Evolutionary conservation across 306 rosid genomes (phyloP).

Genomic region (Purshia tridentata): DNA sequence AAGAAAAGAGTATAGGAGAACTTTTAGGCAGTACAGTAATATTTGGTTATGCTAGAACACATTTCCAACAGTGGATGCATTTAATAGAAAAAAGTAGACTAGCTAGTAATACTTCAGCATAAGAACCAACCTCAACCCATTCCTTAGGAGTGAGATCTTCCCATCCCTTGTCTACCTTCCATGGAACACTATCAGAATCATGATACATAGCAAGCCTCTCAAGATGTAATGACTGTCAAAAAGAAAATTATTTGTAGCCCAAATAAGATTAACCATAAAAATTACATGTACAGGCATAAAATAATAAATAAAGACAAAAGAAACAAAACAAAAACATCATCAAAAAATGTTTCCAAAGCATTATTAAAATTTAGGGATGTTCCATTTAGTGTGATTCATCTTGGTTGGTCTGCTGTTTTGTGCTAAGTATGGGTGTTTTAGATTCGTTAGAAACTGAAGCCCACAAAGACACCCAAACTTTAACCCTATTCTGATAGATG

Average conservation of each 20-base stretch:
- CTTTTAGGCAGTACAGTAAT: neutral
- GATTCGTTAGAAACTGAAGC: too few relatives aligned
- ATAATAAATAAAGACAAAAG: neutral
- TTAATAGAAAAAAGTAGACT: constrained; percentile 14
- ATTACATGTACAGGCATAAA: neutral
- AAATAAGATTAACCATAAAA: constrained; percentile 9
- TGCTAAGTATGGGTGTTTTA: neutral
- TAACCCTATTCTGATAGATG: too few relatives aligned
- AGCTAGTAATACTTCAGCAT: constrained; percentile 14
- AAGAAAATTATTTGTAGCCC: constrained; percentile 28
- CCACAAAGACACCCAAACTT: too few relatives aligned
- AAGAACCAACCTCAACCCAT: constrained; percentile 84
- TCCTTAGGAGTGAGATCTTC: constrained; percentile 80
- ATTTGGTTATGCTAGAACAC: neutral
- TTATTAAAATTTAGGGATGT: neutral
- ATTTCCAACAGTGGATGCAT: constrained; percentile 4
- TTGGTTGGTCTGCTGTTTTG: neutral
- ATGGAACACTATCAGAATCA: constrained; percentile 72
- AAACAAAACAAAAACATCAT: neutral
- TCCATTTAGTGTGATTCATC: neutral
- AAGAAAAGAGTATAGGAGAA: constrained; percentile 23
- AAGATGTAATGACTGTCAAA: constrained; percentile 77
- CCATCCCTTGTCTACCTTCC: constrained; percentile 89
- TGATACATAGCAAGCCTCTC: constrained; percentile 97
- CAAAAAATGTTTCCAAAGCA: too few relatives aligned